phyloP scores from a whole-genome alignment of 139 green algal species.

The Tetraselmis striata region DNA sequence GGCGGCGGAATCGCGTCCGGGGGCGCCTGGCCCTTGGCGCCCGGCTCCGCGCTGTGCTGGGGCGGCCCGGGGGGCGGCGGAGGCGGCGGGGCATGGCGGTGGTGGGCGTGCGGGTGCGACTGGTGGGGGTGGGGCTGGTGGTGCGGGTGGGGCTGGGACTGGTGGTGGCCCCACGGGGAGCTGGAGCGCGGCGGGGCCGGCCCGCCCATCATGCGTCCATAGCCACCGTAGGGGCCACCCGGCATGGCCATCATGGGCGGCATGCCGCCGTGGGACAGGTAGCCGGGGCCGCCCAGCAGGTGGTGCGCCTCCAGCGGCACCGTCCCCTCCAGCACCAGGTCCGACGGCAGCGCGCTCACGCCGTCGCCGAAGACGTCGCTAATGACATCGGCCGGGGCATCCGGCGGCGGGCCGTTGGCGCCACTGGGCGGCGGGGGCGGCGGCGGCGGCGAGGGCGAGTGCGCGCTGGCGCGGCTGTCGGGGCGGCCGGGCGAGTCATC shows the following conservation, averaged over 20 bases:
- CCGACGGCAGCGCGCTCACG: background rate
- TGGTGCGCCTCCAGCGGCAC: background rate
- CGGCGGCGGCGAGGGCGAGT: background rate
- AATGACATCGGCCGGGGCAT: background rate
- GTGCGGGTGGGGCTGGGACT: background rate
- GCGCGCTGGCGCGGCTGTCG: background rate
- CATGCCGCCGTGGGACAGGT: background rate
- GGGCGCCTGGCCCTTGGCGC: background rate
- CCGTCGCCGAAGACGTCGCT: background rate
- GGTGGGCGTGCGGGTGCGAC: background rate
- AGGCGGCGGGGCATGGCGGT: too few relatives aligned
- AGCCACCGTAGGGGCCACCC: background rate
- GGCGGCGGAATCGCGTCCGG: background rate
- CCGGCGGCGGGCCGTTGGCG: too few relatives aligned
- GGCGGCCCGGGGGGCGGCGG: too few relatives aligned
- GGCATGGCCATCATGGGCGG: background rate
- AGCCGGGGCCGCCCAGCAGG: background rate
- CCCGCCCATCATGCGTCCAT: background rate
- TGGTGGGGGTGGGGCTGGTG: background rate
- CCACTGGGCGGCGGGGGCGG: background rate
- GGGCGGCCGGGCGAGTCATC: background rate
- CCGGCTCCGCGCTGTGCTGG: background rate
- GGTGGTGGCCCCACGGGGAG: background rate
- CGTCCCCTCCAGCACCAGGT: background rate
- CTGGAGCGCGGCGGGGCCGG: too few relatives aligned